These are phyloP conservation scores for Pulveroboletus ravenelii DNA, from an alignment of 768 basidiomycete genomes.

Conservation along the genomic window DNA sequence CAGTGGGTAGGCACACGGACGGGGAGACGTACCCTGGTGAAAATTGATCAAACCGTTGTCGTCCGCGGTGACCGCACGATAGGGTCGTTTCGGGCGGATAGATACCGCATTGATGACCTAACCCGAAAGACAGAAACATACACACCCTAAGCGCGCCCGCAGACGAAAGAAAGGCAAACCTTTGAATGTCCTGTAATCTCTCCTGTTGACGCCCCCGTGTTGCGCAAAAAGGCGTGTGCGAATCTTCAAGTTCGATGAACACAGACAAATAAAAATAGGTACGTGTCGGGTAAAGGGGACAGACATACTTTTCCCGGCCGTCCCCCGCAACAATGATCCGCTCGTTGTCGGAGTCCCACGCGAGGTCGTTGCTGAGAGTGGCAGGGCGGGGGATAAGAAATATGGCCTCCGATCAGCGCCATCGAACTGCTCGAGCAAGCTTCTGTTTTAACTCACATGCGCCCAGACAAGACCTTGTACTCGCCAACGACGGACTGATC, in stretches of 20 bases:
- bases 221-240: constrained; percentile 79
- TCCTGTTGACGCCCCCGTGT: constrained; percentile 79
- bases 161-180: constrained; percentile 34
- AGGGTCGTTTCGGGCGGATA: constrained; percentile 85
- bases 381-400: neutral
- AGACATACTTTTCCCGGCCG: constrained; percentile 73
- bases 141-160: neutral
- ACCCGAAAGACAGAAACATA: neutral
- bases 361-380: constrained; percentile 76
- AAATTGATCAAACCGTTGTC: constrained; percentile 83
- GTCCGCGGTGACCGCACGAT: constrained; percentile 81
- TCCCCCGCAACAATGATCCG: constrained; percentile 94
- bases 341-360: constrained; percentile 96
- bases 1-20: neutral
- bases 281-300: neutral
- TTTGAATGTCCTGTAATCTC: constrained; percentile 90
- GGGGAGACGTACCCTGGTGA: constrained; percentile 55
- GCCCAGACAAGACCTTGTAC: constrained; percentile 68
- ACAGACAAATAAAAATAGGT: neutral
- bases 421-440: neutral
- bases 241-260: constrained; percentile 44
- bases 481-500: constrained; percentile 81
- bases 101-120: constrained; percentile 85
- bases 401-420: neutral
- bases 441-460: constrained; percentile 44